Conservation (phyloP, 1,139 yeast species). For the Torulaspora pretoriensis region DNA sequence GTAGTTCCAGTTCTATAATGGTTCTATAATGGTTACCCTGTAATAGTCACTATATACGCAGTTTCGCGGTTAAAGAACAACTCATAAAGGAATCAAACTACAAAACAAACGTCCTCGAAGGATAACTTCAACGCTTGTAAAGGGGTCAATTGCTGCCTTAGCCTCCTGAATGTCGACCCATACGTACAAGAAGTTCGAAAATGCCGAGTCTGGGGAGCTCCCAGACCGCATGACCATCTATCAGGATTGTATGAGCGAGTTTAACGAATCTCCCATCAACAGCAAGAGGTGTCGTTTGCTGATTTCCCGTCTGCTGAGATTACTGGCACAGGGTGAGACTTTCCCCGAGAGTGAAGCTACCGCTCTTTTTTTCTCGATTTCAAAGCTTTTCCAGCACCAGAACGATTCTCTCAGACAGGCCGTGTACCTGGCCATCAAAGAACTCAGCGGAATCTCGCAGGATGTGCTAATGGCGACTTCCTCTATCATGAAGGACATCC, state of each 20-base stretch:
- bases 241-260: constrained; percentile 91
- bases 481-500: constrained; percentile 96
- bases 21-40: constrained; percentile 4
- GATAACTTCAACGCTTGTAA: neutral
- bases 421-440: constrained; percentile 91
- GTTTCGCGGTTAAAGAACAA: constrained; percentile 3
- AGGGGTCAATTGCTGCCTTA: constrained; percentile 4
- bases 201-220: constrained; percentile 55
- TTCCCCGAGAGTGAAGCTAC: constrained; percentile 92
- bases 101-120: neutral
- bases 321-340: constrained; percentile 77
- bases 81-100: neutral
- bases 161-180: constrained; percentile 59
- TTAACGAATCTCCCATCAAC: constrained; percentile 87
- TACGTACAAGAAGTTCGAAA: constrained; percentile 81
- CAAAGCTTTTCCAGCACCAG: constrained; percentile 90
- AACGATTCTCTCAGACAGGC: constrained; percentile 88
- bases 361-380: constrained; percentile 84
- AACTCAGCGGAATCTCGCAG: constrained; percentile 75
- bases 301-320: constrained; percentile 56
- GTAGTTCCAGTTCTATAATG: neutral
- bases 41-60: constrained; percentile 2
- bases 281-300: constrained; percentile 80
- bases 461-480: constrained; percentile 97
- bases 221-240: constrained; percentile 97